A percentile compares a stretch with the other conserved stretches of the same genome.
These are phyloP conservation scores for grape (Vitis vinifera) DNA, from an alignment of 164 flowering plant genomes.

Conservation along the genomic window DNA sequence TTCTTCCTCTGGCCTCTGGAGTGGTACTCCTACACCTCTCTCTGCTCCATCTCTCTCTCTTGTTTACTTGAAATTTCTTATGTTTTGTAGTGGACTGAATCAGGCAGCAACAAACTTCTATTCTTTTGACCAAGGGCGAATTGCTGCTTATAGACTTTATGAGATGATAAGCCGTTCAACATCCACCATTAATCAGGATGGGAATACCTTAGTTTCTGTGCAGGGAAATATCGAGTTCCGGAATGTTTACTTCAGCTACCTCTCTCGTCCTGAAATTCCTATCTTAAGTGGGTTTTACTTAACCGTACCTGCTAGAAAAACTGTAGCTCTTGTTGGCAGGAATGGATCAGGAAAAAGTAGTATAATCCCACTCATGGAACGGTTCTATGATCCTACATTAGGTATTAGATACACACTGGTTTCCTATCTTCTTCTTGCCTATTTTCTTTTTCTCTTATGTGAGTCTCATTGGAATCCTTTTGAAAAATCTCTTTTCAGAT, in stretches of 20 bases:
- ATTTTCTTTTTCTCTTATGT: background rate
- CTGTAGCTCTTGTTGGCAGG: conserved; percentile 97
- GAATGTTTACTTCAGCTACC: conserved; percentile 94
- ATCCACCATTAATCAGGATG: conserved; percentile 71
- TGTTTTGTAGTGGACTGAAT: conserved; percentile 73
- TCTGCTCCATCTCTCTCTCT: background rate
- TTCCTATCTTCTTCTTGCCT: background rate
- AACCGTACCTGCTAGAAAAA: conserved; percentile 88
- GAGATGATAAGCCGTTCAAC: conserved; percentile 98
- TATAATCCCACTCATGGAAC: conserved; percentile 96
- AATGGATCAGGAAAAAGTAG: conserved; percentile 99
- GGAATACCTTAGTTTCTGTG: conserved; percentile 54
- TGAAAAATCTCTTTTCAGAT: background rate
- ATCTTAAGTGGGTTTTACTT: conserved; percentile 95
- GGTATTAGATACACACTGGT: conserved; percentile 37
- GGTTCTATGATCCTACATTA: conserved; percentile 98
- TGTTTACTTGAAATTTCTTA: conserved; percentile 2
- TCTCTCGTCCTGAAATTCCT: conserved; percentile 97
- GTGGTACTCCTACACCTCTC: background rate
- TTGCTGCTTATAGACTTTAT: conserved; percentile 95
- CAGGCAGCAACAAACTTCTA: conserved; percentile 99
- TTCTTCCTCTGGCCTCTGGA: conserved; percentile 10
- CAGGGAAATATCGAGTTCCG: conserved; percentile 97
- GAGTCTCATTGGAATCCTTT: background rate
- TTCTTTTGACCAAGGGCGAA: conserved; percentile 97